Base-by-base conservation (phyloP, 169 alveolate species). In the Toxoplasma gondii region DNA sequence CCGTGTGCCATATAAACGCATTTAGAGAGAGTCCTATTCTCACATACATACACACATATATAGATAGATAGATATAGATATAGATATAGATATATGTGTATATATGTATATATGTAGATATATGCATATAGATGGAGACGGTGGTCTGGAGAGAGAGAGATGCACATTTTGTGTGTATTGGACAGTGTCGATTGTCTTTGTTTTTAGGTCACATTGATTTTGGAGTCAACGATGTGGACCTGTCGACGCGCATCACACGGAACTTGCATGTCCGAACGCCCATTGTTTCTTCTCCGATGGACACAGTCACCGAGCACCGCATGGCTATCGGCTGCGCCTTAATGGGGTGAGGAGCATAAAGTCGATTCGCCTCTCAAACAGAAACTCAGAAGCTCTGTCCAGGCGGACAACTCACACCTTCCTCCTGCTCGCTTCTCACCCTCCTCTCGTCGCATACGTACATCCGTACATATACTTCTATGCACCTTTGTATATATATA, bases 301-400 rank as follows among this genome's bases (percentile, higher is more conserved):
- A 98, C 96, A 98, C 99, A 9, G 99, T 98, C 91, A 98, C 99
- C 7, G 99, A 98, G 96, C 97, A 98, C 64, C 94, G 96, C 69
- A 98, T 98, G 99, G 99, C 99, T 39, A 97, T 97, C 53, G 98
- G 98, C 45, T 96, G 98, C 97, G 99, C 99, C 0, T 95, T 97
- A 24, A 95, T 97, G 94, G 99, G 99, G 93, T 93, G n/a, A 38
- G 44, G 24, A 22, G 29, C 74, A 1, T 64, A 16, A 1, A 19
- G 22, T 49, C 58, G 58, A 12, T 7, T 7, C 58, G 22, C 64
- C 54, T 88, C 12, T 31, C 58, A 7, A 7, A 5, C 34, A 67
- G 22, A 90, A 4, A 91, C 95, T 34, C 16, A 4, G 0, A 9
- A 43, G 17, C 45, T 36, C 39, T 64, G 7, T 34, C n/a, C 1